Evolutionary conservation across 129 eudicot genomes (phyloP).

Genomic region (Arctium minus): DNA sequence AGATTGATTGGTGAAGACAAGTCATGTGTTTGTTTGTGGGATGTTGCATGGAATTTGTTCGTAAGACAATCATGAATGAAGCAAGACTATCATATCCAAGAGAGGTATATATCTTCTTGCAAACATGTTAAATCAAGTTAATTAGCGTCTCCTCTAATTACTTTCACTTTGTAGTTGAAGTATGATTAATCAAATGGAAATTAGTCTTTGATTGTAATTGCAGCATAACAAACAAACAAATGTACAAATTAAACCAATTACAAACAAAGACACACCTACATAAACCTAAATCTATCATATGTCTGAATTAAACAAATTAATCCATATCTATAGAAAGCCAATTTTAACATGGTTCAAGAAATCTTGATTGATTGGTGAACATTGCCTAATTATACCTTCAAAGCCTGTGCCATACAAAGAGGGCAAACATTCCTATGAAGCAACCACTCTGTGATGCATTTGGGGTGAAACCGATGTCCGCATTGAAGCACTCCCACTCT

Average conservation of each 20-base stretch:
- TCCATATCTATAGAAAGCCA: neutral
- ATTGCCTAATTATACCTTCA: neutral
- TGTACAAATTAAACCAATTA: neutral
- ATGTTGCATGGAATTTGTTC: no score
- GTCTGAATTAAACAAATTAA: neutral
- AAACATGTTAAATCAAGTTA: no score
- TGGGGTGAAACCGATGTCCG: slow-evolving; percentile 14
- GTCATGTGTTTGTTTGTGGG: no score
- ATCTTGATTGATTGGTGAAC: neutral
- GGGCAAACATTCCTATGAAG: slow-evolving; percentile 22
- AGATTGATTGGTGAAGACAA: no score
- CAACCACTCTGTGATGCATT: slow-evolving; percentile 25
- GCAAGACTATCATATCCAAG: no score
- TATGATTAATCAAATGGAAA: neutral
- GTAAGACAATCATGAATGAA: no score
- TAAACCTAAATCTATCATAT: neutral
- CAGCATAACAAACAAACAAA: neutral
- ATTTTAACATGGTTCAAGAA: neutral
- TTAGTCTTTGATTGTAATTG: neutral
- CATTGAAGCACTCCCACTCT: slow-evolving; percentile 17
- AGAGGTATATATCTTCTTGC: no score
- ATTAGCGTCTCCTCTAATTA: no score
- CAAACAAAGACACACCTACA: neutral
- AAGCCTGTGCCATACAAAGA: slow-evolving; percentile 8
- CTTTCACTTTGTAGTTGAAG: neutral